Evolutionary conservation across 768 basidiomycete species (phyloP).

Genomic region (Leucogyrophana mollusca): DNA sequence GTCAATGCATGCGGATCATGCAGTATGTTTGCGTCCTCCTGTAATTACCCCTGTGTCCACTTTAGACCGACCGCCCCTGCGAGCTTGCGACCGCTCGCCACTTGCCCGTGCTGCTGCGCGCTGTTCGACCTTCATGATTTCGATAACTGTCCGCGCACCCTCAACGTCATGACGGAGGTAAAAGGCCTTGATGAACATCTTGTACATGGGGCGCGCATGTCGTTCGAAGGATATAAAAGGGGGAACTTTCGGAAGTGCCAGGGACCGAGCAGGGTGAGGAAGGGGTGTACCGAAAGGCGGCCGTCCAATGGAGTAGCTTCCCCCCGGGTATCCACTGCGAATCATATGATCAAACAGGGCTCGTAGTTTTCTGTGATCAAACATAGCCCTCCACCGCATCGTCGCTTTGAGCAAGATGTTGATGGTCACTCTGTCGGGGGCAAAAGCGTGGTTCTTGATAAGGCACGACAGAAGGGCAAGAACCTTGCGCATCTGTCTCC

Average conservation of each 20-base stretch:
- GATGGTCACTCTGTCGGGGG: conserved; percentile 64
- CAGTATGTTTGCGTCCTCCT: too few relatives aligned
- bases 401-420: conserved; percentile 68
- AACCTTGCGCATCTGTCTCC: conserved; percentile 44
- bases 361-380: conserved; percentile 45
- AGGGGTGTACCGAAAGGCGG: conserved; percentile 47
- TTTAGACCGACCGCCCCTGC: too few relatives aligned
- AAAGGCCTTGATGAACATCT: conserved; percentile 70
- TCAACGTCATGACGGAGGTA: conserved; percentile 50
- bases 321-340: conserved; percentile 55
- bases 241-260: conserved; percentile 38
- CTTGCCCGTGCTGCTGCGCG: background rate
- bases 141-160: conserved; percentile 53
- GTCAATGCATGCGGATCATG: too few relatives aligned
- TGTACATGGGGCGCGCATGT: conserved; percentile 69
- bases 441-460: conserved; percentile 44
- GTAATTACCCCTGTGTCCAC: too few relatives aligned
- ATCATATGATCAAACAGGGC: conserved; percentile 66
- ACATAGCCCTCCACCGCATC: conserved; percentile 46
- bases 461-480: conserved; percentile 42
- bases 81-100: too few relatives aligned
- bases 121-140: conserved; percentile 50
- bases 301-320: conserved; percentile 20
- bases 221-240: conserved; percentile 49
- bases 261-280: conserved; percentile 2